Conservation (phyloP, 306 rosid species). For the Begonia fuchsioides region DNA sequence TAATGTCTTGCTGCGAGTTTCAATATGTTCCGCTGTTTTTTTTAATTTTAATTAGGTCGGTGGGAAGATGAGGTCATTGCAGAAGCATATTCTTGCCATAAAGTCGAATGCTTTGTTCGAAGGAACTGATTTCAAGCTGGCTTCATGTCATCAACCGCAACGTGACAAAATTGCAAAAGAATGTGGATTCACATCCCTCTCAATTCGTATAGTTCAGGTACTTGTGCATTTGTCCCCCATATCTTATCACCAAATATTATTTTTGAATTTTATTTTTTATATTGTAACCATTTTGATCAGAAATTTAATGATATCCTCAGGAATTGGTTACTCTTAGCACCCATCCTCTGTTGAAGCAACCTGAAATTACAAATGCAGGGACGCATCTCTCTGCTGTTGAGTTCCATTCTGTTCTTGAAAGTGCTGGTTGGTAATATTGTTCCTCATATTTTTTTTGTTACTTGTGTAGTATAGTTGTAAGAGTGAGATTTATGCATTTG, state of each 20-base stretch:
- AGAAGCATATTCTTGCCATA: constrained; percentile 43
- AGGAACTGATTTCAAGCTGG: constrained; percentile 87
- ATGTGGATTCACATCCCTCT: constrained; percentile 84
- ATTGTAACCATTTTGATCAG: background rate
- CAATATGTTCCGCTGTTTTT: background rate
- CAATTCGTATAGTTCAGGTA: constrained; percentile 66
- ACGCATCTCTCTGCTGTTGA: constrained; percentile 67
- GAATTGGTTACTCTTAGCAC: constrained; percentile 77
- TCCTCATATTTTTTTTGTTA: background rate
- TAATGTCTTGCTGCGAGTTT: background rate
- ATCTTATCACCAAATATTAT: too few species aligned
- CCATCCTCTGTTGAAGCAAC: constrained; percentile 47
- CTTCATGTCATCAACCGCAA: constrained; percentile 44
- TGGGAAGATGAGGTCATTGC: constrained; percentile 47
- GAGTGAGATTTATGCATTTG: constrained; percentile 1
- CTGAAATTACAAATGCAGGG: constrained; percentile 69
- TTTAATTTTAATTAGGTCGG: constrained; percentile 40
- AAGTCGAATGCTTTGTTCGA: constrained; percentile 33
- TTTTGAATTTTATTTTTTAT: background rate
- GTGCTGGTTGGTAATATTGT: constrained; percentile 32
- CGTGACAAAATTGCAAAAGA: constrained; percentile 45
- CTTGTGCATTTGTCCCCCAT: too few species aligned
- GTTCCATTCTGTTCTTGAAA: constrained; percentile 63
- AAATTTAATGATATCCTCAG: constrained; percentile 14
- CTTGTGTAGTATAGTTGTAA: constrained; percentile 5